A percentile compares a stretch with the other conserved stretches of the same genome.
Conservation (phyloP, 345 rosid genomes). For the Diplotaxis tenuifolia region DNA sequence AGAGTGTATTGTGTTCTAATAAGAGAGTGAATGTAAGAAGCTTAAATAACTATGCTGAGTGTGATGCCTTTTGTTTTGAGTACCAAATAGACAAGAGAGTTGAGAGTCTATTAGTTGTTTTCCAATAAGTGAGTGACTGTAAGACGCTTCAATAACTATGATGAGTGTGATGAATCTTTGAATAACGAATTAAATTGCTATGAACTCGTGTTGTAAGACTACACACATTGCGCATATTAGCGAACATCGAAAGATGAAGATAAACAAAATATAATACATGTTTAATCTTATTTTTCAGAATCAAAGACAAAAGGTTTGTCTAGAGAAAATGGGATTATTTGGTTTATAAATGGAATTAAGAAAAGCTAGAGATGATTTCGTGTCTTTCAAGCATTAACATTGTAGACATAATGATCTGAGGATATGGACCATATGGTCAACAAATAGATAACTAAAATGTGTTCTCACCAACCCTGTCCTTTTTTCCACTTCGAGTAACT, state of each 20-base stretch:
- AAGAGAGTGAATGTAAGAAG: slow-evolving; percentile 1
- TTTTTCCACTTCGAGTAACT: too few relatives aligned
- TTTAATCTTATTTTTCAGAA: neutral
- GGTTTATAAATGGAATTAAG: too few relatives aligned
- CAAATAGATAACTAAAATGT: too few relatives aligned
- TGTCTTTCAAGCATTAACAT: too few relatives aligned
- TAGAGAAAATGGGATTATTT: slow-evolving; percentile 15
- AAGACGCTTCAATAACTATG: neutral
- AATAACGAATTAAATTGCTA: too few relatives aligned
- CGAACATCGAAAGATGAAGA: slow-evolving; percentile 16
- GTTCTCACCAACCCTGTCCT: too few relatives aligned
- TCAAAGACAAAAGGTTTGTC: slow-evolving; percentile 9
- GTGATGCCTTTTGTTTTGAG: slow-evolving; percentile 13
- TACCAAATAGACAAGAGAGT: neutral
- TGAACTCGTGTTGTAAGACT: too few relatives aligned
- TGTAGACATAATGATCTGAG: slow-evolving; percentile 31
- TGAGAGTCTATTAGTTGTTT: neutral
- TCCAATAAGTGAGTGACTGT: slow-evolving; percentile 10
- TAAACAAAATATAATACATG: slow-evolving; percentile 24
- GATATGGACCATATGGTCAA: too few relatives aligned
- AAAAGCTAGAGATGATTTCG: too few relatives aligned
- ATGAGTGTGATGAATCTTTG: neutral
- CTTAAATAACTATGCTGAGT: neutral
- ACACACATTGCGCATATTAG: neutral
- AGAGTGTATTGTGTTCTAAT: neutral